Percentiles rank a stretch among this genome's conserved stretches.
Evolutionary conservation across 2,329 filamentous ascomycete genomes (phyloP).

Genomic region (Metarhizium album): DNA sequence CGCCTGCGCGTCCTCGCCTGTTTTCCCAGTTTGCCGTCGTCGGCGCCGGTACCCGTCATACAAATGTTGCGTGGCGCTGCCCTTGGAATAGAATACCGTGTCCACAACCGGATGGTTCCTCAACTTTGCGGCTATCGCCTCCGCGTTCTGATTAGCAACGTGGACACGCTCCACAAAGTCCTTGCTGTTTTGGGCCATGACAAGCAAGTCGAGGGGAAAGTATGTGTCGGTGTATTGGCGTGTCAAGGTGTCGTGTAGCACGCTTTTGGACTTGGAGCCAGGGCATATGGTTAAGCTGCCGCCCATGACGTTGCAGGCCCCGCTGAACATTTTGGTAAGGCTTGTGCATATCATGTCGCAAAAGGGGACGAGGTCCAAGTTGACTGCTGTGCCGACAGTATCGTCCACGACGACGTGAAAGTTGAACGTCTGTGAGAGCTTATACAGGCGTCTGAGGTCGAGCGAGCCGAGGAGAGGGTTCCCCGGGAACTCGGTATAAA

Average conservation of each 20-base stretch:
- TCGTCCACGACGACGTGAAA: conserved; percentile 35
- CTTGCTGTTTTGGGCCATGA: conserved; percentile 29
- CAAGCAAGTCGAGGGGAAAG: conserved; percentile 15
- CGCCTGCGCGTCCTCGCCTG: conserved; percentile 18
- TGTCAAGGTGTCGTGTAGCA: conserved; percentile 15
- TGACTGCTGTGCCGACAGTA: conserved; percentile 33
- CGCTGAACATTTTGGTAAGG: conserved; percentile 45
- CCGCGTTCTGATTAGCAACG: conserved; percentile 15
- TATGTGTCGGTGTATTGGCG: conserved; percentile 14
- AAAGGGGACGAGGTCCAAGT: conserved; percentile 31
- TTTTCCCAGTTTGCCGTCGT: background rate
- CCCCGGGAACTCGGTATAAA: conserved; percentile 34
- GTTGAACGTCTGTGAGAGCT: conserved; percentile 22
- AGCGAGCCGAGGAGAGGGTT: conserved; percentile 21
- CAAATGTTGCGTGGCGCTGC: conserved; percentile 23
- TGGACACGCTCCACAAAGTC: conserved; percentile 25
- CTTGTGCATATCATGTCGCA: conserved; percentile 40
- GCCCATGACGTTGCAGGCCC: conserved; percentile 42
- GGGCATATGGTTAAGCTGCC: conserved; percentile 36
- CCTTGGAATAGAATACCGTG: conserved; percentile 31
- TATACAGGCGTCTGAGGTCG: conserved; percentile 17
- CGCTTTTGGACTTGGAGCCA: conserved; percentile 21
- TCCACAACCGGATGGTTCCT: conserved; percentile 13
- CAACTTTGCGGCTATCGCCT: conserved; percentile 16
- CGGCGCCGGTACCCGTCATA: conserved; percentile 12